Evolutionary conservation across 208 protist species (phyloP), one percentile per base, ranked within the genome.

Genomic region (Endotrypanum monterogeii): DNA sequence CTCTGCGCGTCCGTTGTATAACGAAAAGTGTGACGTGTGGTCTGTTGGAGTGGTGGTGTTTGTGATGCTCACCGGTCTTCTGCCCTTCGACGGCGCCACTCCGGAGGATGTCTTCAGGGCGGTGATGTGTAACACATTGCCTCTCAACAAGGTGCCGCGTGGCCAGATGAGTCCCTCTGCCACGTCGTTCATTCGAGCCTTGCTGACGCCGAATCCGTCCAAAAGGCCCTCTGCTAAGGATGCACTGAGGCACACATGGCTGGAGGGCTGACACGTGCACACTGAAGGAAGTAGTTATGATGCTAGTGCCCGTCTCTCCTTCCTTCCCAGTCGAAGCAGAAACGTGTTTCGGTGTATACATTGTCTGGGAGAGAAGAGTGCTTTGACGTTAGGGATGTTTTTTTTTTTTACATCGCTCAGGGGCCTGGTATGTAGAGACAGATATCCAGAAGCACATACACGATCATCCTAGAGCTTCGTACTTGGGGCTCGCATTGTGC

Each of bases 1-100:
- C 20, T 57, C 57, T n/a, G 60, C 67, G 37, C 85, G 85, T 44
- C 76, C 83, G 8, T 69, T 86, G 7, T 98, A 97, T 79, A 89
- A 94, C 65, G 91, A 93, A 73, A 95, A 95, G 78, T 97, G 93
- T 72, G 95, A 98, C 73, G 57, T 97, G 37, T 98, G 95, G 93
- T 96, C 95, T 0, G 79, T 94, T 30, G 95, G 95, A 12, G 91
- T 98, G 14, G 79, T 97, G 0, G 62, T 79, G 25, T 98, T 94
- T 69, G 90, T 93, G 7, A 87, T 94, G 81, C 75, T 97, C 54
- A 95, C 84, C 39, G 95, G 91, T 7, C 66, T 85, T 66, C 61
- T 97, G 44, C 95, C 95, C 6, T 97, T 97, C 61, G 87, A 92
- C 65, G 92, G 88, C 14, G 52, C 67, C 12, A 91, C 82, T 25